Percentiles rank a stretch among this genome's conserved stretches.
phyloP scores from a whole-genome alignment of 129 eudicot genomes.

The Centella asiatica region DNA sequence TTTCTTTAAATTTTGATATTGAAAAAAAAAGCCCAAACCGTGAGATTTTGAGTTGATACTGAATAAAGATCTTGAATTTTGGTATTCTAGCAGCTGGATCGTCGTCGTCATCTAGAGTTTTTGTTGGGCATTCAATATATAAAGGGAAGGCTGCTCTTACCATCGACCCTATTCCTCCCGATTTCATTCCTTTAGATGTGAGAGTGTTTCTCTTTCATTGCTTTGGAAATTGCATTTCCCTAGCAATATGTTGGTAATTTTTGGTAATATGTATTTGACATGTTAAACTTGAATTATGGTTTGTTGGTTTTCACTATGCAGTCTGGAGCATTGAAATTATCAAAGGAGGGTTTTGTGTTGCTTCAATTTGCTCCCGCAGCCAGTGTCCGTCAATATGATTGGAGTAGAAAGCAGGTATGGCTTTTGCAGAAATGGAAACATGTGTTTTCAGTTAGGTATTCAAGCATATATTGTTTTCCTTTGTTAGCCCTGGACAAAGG shows the following conservation, averaged over 20 bases:
- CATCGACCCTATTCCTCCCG: constrained; percentile 76
- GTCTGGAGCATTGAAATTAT: constrained; percentile 81
- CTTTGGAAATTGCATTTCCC: neutral
- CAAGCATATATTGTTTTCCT: neutral
- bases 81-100: neutral
- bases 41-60: neutral
- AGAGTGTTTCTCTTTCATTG: constrained; percentile 2
- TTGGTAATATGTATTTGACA: neutral
- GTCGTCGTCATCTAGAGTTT: constrained; percentile 52
- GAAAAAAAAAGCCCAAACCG: neutral
- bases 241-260: neutral
- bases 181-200: constrained; percentile 71
- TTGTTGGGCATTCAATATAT: constrained; percentile 66
- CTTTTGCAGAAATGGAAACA: neutral
- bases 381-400: constrained; percentile 84
- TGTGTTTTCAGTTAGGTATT: neutral
- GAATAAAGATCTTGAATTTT: neutral
- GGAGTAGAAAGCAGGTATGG: constrained; percentile 79
- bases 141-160: constrained; percentile 88
- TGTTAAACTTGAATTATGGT: neutral
- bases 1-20: too few relatives aligned
- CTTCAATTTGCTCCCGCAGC: constrained; percentile 95
- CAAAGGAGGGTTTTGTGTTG: constrained; percentile 66
- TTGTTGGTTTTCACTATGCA: constrained; percentile 19
- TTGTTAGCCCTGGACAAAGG: too few relatives aligned